phyloP scores from a whole-genome alignment of 139 green algal genomes.

The Chloropicon primus region DNA sequence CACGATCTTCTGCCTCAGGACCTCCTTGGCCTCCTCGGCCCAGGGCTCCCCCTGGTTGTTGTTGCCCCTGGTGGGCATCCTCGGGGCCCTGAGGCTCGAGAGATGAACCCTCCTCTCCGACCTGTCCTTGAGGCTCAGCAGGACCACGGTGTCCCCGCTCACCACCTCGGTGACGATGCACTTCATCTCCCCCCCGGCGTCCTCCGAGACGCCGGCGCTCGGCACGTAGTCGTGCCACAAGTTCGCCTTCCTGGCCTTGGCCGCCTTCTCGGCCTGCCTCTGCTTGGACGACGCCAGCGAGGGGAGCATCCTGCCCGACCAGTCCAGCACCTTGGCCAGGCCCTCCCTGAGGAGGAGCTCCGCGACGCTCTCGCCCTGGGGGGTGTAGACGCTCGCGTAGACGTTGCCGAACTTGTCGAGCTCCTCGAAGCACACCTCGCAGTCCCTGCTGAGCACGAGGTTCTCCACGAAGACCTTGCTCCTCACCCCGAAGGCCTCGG shows the following conservation, averaged over 20 bases:
- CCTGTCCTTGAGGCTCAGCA: slow-evolving; percentile 48
- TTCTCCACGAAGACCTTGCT: not conserved
- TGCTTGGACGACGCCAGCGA: slow-evolving; percentile 39
- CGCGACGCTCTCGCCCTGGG: slow-evolving; percentile 39
- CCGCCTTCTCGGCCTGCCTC: slow-evolving; percentile 59
- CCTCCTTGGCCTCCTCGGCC: slow-evolving; percentile 77
- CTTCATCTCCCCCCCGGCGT: slow-evolving; percentile 7
- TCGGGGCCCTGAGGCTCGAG: slow-evolving; percentile 67
- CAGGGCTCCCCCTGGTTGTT: slow-evolving; percentile 49
- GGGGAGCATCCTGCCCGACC: slow-evolving; percentile 51
- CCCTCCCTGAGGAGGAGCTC: slow-evolving; percentile 34
- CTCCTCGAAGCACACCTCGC: slow-evolving; percentile 37
- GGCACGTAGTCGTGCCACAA: slow-evolving; percentile 78
- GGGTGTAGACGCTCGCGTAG: slow-evolving; percentile 50
- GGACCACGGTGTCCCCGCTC: slow-evolving; percentile 75
- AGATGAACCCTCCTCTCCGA: slow-evolving; percentile 70
- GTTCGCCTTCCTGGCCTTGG: slow-evolving; percentile 48
- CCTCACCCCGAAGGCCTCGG: not conserved
- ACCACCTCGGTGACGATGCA: slow-evolving; percentile 60
- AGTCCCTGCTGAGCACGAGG: not conserved
- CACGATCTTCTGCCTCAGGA: slow-evolving; percentile 52
- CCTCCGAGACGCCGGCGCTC: slow-evolving; percentile 24
- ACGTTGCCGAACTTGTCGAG: slow-evolving; percentile 81
- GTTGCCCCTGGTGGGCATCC: slow-evolving; percentile 43
- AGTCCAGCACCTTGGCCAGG: slow-evolving; percentile 50